A percentile compares a stretch with the other conserved stretches of the same genome.
Conservation (phyloP, 1,284 basidiomycete genomes). For the Ustilago crameri region DNA sequence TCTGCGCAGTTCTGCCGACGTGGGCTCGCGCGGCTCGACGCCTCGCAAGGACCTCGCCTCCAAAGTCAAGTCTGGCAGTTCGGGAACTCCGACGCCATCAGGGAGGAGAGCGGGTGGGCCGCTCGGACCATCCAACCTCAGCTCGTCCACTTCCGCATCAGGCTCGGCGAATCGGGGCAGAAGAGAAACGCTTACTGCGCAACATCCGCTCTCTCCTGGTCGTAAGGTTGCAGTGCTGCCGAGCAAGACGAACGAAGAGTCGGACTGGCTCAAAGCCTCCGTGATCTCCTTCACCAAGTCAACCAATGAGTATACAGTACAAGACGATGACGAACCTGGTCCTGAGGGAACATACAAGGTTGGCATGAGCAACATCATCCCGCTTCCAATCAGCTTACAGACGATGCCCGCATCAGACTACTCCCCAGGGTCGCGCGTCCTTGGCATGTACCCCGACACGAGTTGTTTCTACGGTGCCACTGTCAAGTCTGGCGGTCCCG, state of each 20-base stretch:
- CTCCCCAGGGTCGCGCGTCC: constrained; percentile 53
- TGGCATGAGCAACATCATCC: constrained; percentile 57
- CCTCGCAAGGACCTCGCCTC: constrained; percentile 34
- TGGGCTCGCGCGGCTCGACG: constrained; percentile 26
- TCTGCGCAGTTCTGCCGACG: constrained; percentile 45
- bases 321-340: constrained; percentile 49
- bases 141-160: constrained; percentile 13
- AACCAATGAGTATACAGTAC: constrained; percentile 43
- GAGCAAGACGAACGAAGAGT: constrained; percentile 38
- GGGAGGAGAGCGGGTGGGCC: constrained; percentile 19
- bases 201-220: constrained; percentile 39
- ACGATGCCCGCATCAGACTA: constrained; percentile 64
- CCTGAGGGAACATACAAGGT: constrained; percentile 50
- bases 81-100: constrained; percentile 33
- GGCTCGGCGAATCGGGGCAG: constrained; percentile 13
- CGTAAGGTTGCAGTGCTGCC: constrained; percentile 45
- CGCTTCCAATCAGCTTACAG: constrained; percentile 55
- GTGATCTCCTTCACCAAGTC: constrained; percentile 40
- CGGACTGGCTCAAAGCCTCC: constrained; percentile 50
- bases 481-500: constrained; percentile 63
- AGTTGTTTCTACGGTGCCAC: constrained; percentile 67
- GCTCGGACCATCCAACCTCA: constrained; percentile 25
- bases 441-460: constrained; percentile 68
- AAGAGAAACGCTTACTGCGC: constrained; percentile 34
- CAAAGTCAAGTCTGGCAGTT: constrained; percentile 20